These are phyloP conservation scores for Botrytis byssoidea DNA, from an alignment of 2,329 filamentous ascomycete genomes.

Conservation along the genomic window DNA sequence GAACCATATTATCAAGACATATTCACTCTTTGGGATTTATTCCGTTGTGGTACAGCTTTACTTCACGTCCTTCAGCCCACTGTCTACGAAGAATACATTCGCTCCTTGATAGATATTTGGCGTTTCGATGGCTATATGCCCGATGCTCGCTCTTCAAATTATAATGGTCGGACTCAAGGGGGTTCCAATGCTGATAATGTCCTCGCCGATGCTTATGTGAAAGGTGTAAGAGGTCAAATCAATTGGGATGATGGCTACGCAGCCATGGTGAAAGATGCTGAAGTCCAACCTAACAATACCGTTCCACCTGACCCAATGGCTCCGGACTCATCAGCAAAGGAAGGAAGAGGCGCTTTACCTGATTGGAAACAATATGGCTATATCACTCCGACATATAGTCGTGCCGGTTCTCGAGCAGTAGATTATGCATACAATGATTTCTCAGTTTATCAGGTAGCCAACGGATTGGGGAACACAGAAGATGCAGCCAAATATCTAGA, in stretches of 20 bases:
- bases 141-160: slow-evolving; percentile 65
- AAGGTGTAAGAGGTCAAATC: slow-evolving; percentile 59
- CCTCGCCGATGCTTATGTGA: slow-evolving; percentile 69
- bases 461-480: slow-evolving; percentile 40
- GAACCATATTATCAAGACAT: slow-evolving; percentile 73
- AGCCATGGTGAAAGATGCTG: slow-evolving; percentile 67
- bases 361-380: slow-evolving; percentile 66
- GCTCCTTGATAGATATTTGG: slow-evolving; percentile 68
- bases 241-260: slow-evolving; percentile 63
- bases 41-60: slow-evolving; percentile 63
- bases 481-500: slow-evolving; percentile 19
- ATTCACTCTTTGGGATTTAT: slow-evolving; percentile 65
- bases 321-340: slow-evolving; percentile 59
- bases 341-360: slow-evolving; percentile 66
- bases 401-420: slow-evolving; percentile 63
- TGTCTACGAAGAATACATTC: slow-evolving; percentile 63
- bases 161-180: slow-evolving; percentile 67
- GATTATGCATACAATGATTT: slow-evolving; percentile 71
- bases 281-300: slow-evolving; percentile 59
- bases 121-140: slow-evolving; percentile 62
- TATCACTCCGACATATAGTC: slow-evolving; percentile 60
- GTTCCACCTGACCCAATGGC: slow-evolving; percentile 53
- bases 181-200: slow-evolving; percentile 71
- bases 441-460: slow-evolving; percentile 60
- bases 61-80: slow-evolving; percentile 63